Evolutionary conservation across 2,329 filamentous ascomycete species (phyloP), one percentile per base, ranked within the genome.

Genomic region (Epichloe sylvatica): DNA sequence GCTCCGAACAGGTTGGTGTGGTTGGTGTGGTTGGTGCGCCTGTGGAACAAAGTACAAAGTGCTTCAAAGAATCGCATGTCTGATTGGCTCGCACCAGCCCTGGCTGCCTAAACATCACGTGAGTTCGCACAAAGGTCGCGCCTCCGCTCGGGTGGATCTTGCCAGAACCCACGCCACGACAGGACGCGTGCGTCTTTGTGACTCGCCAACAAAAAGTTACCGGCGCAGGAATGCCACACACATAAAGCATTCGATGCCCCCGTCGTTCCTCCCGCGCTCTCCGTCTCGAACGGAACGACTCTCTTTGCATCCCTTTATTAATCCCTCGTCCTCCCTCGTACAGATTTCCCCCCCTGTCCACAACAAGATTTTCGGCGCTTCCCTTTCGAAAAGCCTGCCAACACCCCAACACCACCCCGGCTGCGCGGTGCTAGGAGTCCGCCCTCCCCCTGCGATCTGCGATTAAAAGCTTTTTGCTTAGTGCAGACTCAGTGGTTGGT

Each of bases 61-160:
- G 5, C 12, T 37, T 37, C 5, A 15, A n/a, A n/a, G 7, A 13
- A 37, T 13, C 13, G 7, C n/a, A 13, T 19, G 13, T 33, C 17
- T 46, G 45, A 46, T 50, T 36, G 35, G 25, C 43, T 45, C 4
- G 13, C 19, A 25, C 6, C 38, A 13, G 25, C 13, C 34, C 52
- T 57, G 58, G 62, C 59, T 67, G 64, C 64, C 66, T 67, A 53
- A 50, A 25, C 43, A 44, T 63, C 65, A 68, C 64, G 65, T 68
- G 65, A 63, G 46, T 52, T 61, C 65, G 65, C 57, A 61, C 59
- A 57, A 55, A 47, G 50, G 49, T 64, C 65, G 65, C 64, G 65
- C 60, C 57, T 49, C 35, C 19, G 25, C 23, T 5, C 12, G 13
- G 5, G 38, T 34, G 19, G 30, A 13, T 34, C 19, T n/a, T 42